A percentile compares a stretch with the other conserved stretches of the same genome.
These are phyloP conservation scores for Eruca vesicaria DNA, from an alignment of 441 rosid species.

Conservation along the genomic window DNA sequence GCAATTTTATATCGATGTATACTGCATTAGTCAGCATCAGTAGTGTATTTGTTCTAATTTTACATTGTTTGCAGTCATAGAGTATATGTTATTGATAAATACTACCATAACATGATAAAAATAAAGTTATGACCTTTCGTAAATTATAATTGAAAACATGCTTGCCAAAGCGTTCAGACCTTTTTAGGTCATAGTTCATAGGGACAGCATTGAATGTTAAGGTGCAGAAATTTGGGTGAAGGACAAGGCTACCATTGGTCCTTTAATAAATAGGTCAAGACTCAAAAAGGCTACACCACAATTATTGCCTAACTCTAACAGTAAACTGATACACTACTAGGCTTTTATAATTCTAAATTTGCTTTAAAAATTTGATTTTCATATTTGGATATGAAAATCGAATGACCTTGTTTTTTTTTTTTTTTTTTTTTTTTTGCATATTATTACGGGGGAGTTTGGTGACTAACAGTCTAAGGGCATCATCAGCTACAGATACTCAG, in stretches of 20 bases:
- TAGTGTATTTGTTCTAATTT: background rate
- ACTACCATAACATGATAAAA: background rate
- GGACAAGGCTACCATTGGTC: constrained; percentile 24
- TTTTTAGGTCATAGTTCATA: background rate
- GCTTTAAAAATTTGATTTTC: too few relatives aligned
- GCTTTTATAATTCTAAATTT: background rate
- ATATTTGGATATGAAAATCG: background rate
- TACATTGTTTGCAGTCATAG: background rate
- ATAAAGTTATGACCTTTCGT: background rate
- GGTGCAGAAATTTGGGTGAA: constrained; percentile 7
- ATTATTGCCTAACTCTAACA: background rate
- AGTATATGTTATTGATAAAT: background rate
- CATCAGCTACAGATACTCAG: too few relatives aligned
- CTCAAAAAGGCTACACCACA: constrained; percentile 26
- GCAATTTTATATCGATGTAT: background rate
- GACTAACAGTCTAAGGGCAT: background rate
- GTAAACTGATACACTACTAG: background rate
- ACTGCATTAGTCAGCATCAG: background rate
- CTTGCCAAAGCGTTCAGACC: background rate
- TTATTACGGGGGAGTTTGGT: background rate
- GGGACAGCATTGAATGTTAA: constrained; percentile 17
- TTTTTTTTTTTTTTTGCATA: background rate
- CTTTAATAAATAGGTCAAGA: background rate
- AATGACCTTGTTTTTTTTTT: background rate
- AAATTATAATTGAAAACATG: background rate